phyloP scores from a whole-genome alignment of 2,329 filamentous ascomycete genomes.

The Penicillium hordei region DNA sequence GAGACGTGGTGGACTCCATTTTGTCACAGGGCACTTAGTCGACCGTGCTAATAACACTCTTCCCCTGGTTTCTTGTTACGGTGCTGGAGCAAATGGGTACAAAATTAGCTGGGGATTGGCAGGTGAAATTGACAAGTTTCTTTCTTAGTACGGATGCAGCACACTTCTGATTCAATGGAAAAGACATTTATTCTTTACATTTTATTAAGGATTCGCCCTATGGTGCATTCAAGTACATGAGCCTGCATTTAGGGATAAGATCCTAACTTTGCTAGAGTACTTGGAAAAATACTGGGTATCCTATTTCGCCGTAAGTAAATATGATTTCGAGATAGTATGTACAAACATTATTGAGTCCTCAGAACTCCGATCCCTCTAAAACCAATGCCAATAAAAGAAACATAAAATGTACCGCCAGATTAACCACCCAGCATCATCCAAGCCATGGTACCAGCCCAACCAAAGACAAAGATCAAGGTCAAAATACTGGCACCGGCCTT shows the following conservation, averaged over 20 bases:
- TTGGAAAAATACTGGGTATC: neutral
- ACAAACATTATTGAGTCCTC: neutral
- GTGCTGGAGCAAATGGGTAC: slow-evolving; percentile 11
- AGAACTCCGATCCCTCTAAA: slow-evolving; percentile 4
- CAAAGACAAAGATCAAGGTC: slow-evolving; percentile 33
- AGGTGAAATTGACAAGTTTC: neutral
- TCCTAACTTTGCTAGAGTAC: neutral
- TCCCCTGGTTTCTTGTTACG: slow-evolving; percentile 9
- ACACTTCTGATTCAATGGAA: neutral
- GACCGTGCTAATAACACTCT: neutral
- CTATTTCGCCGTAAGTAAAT: neutral
- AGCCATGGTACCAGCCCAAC: slow-evolving; percentile 31
- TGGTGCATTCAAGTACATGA: neutral
- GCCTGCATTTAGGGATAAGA: neutral
- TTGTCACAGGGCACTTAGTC: neutral
- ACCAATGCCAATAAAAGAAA: neutral
- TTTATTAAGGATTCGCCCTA: neutral
- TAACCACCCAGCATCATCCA: slow-evolving; percentile 34
- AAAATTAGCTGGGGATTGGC: slow-evolving; percentile 15
- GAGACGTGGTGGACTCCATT: slow-evolving; percentile 2
- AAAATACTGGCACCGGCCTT: slow-evolving; percentile 42
- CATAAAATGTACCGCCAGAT: neutral
- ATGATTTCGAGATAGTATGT: neutral
- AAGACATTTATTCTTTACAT: neutral
- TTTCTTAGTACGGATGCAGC: neutral